Conservation (phyloP, 768 basidiomycete species). For the Naganishia randhawae region DNA sequence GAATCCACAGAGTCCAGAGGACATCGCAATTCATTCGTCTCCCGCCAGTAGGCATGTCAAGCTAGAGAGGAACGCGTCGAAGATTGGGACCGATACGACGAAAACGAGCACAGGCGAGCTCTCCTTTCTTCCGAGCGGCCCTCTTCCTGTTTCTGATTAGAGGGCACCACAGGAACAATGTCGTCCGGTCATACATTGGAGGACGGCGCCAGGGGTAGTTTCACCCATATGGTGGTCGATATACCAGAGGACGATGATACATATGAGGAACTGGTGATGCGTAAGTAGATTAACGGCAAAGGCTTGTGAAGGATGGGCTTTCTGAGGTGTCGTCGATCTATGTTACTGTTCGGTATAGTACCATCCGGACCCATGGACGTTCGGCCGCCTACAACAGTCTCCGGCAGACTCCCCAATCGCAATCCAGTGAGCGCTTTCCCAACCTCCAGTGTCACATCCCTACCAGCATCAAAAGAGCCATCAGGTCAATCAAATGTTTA, state of each 20-base stretch:
- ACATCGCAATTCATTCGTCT: neutral
- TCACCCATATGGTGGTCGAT: neutral
- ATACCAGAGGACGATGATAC: neutral
- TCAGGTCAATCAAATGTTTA: neutral
- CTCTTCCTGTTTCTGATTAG: neutral
- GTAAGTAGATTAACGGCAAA: neutral
- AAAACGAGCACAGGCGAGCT: neutral
- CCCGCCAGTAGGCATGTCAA: neutral
- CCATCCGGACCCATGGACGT: too few relatives aligned
- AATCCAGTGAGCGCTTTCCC: neutral
- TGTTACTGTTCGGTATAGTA: neutral
- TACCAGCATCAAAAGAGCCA: neutral
- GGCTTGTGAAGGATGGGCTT: neutral
- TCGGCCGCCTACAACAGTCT: neutral
- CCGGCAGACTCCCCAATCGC: neutral
- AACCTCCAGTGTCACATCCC: neutral
- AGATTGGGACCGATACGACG: neutral
- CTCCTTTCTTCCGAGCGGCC: neutral
- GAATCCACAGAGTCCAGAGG: neutral
- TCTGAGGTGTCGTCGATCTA: neutral
- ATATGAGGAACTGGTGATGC: neutral
- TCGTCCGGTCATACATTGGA: neutral
- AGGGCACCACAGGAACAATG: neutral
- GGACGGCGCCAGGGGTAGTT: neutral
- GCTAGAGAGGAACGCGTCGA: neutral